Base-by-base conservation (phyloP, 2,329 filamentous ascomycete genomes). In the Chrysoporthe austroafricana region DNA sequence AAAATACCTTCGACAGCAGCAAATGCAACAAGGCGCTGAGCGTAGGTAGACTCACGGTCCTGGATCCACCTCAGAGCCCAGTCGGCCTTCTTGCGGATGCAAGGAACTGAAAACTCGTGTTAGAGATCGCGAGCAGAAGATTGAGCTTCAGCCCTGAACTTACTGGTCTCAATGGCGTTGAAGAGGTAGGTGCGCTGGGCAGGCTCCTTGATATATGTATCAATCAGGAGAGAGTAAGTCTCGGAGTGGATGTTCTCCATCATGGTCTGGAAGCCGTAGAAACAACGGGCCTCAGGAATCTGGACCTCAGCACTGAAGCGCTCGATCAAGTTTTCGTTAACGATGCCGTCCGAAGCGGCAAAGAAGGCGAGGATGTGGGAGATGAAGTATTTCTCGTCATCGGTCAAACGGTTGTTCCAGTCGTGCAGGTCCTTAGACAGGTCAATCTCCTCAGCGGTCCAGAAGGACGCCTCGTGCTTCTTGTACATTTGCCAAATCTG, bases 401-500 rank as follows among this genome's bases (percentile, higher is more conserved):
- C 92, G 78, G 92, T 99, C 74, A 99, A 85, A 75, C 91, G 91
- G 86, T 97, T 97, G 88, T 97, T 96, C 96, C 96, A 99, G 85
- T 99, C 96, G 85, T 97, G 93, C 69, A 98, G 87, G 80, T 99
- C 96, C 85, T 99, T 99, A 76, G 95, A 98, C 63, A 99, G 89
- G 82, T 99, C 96, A 75, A 99, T 98, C 86, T 99, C 96, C 82
- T 99, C 96, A 63, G 96, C 96, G 54, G 96, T 99, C 96, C 96
- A 99, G 90, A 99, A 99, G 56, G 96, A 98, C 64, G 96, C 96
- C 82, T 99, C 95, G 73, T 94, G 94, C 85, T 98, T 98, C 90
- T 99, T 99, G 89, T 99, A 99, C 95, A 98, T 98, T 82, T 98
- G 95, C 96, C 96, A 99, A 81, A 97, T 96, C 94, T 97, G 75